Evolutionary conservation across 305 asterid genomes (phyloP).

Genomic region (Solanum chacoense): DNA sequence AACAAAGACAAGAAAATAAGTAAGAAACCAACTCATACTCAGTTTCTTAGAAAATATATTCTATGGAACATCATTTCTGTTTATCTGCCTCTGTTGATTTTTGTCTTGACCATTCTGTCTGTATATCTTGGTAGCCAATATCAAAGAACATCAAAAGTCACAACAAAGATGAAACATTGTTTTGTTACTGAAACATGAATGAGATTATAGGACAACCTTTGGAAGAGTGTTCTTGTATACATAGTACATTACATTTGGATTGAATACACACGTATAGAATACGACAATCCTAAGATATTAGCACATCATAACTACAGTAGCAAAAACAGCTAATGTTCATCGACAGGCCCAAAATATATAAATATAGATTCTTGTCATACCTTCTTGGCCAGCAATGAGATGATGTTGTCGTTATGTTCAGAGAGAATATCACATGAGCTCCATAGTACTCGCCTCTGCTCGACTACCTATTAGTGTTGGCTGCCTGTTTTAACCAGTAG

Average conservation of each 20-base stretch:
- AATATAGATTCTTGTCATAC: background rate
- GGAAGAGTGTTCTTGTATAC: background rate
- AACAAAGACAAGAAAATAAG: too few relatives aligned
- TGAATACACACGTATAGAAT: background rate
- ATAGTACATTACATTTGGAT: background rate
- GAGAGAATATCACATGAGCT: background rate
- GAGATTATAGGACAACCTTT: background rate
- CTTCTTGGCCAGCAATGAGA: background rate
- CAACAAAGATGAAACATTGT: background rate
- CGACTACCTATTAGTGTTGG: background rate
- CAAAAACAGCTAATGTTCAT: background rate
- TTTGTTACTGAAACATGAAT: background rate
- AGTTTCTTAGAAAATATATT: too few relatives aligned
- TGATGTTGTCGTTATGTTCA: background rate
- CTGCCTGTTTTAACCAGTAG: background rate
- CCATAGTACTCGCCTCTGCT: background rate
- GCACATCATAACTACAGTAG: background rate
- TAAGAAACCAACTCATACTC: too few relatives aligned
- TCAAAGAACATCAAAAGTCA: background rate
- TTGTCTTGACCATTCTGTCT: too few relatives aligned
- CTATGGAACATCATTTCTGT: too few relatives aligned
- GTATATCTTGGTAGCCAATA: background rate
- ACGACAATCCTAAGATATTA: background rate
- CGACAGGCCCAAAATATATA: background rate
- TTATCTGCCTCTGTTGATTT: too few relatives aligned